Conservation (phyloP, 2,329 filamentous ascomycete species). For the Colletotrichum liriopes region DNA sequence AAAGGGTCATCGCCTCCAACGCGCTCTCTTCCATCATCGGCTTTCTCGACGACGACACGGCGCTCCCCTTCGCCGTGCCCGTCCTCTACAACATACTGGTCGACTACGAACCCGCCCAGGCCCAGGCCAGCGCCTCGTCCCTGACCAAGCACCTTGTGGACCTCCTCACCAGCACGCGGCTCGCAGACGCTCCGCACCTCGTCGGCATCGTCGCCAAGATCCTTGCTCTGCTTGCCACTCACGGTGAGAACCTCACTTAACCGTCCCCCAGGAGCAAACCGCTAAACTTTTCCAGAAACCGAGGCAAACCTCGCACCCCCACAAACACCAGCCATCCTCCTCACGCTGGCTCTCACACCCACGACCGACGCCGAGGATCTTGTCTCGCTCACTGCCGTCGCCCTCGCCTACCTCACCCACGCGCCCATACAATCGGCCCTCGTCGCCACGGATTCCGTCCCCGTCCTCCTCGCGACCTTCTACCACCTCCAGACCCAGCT, state of each 20-base stretch:
- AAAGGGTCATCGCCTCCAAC: conserved; percentile 66
- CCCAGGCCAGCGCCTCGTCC: conserved; percentile 66
- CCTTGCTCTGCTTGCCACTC: conserved; percentile 66
- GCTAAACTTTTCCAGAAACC: conserved; percentile 54
- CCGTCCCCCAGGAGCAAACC: background rate
- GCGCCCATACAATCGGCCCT: conserved; percentile 66
- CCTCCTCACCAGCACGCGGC: conserved; percentile 63
- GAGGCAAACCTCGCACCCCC: conserved; percentile 62
- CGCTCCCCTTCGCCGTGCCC: conserved; percentile 69
- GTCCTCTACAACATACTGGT: conserved; percentile 76
- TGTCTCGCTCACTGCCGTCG: conserved; percentile 65
- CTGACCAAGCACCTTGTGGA: conserved; percentile 66
- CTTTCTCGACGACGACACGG: conserved; percentile 62
- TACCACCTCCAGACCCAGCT: conserved; percentile 63
- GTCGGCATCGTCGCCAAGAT: conserved; percentile 71
- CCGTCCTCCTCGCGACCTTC: conserved; percentile 64
- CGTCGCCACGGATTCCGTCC: conserved; percentile 57
- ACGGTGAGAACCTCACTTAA: conserved; percentile 56
- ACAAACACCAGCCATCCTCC: conserved; percentile 63
- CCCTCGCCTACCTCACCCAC: conserved; percentile 70
- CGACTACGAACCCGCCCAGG: conserved; percentile 74
- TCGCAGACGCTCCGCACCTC: conserved; percentile 59
- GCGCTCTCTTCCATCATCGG: conserved; percentile 64
- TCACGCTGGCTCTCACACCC: conserved; percentile 63
- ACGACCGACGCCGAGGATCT: conserved; percentile 70